phyloP scores from a whole-genome alignment of 2,329 filamentous ascomycete genomes.

The Pyricularia sp. region DNA sequence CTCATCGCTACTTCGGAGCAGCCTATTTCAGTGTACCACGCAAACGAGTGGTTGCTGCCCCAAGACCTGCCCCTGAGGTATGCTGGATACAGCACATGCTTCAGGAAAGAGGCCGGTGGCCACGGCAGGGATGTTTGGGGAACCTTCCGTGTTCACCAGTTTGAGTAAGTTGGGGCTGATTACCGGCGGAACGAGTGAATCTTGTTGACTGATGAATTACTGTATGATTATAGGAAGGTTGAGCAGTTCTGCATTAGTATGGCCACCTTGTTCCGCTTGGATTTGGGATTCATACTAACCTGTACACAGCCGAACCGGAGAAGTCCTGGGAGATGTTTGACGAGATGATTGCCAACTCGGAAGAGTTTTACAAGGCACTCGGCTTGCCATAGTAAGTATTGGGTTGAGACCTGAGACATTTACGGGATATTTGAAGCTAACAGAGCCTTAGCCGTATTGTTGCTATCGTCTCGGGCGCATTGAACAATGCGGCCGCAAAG shows the following conservation, averaged over 20 bases:
- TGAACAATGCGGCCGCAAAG: constrained; percentile 80
- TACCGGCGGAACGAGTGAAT: constrained; percentile 41
- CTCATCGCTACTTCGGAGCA: constrained; percentile 80
- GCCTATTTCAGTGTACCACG: constrained; percentile 85
- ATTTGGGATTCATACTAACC: constrained; percentile 10
- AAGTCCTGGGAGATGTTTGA: constrained; percentile 92
- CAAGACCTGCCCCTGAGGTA: constrained; percentile 86
- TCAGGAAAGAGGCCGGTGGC: constrained; percentile 87
- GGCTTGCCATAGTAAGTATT: constrained; percentile 59
- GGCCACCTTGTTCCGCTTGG: not conserved
- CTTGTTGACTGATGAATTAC: constrained; percentile 17
- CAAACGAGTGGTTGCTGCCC: constrained; percentile 83
- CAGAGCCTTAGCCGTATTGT: constrained; percentile 53
- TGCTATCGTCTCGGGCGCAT: constrained; percentile 87
- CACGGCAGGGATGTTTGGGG: constrained; percentile 85
- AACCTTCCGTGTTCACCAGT: constrained; percentile 96
- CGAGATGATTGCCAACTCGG: constrained; percentile 80
- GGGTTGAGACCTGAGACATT: no score
- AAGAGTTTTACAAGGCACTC: constrained; percentile 91
- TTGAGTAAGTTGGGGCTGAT: constrained; percentile 42
- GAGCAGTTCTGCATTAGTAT: constrained; percentile 36
- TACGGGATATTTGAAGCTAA: not conserved
- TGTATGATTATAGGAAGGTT: constrained; percentile 15
- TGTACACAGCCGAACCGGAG: constrained; percentile 73
- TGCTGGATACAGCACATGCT: constrained; percentile 89